phyloP scores from a whole-genome alignment of 495 filamentous ascomycete species.

The Daldinia loculata region DNA sequence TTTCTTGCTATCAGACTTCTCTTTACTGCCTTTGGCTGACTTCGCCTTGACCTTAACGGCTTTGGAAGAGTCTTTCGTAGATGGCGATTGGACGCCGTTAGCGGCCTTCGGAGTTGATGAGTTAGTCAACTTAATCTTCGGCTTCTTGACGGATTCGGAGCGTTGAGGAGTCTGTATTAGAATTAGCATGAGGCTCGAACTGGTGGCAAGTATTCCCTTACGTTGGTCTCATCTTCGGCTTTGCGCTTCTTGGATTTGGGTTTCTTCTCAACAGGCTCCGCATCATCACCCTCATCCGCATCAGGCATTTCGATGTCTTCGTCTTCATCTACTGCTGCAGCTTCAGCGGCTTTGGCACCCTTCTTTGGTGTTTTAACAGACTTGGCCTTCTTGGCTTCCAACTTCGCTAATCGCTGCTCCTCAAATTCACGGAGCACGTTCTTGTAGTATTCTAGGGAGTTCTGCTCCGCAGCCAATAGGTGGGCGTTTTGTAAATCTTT shows the following conservation, averaged over 20 bases:
- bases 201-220: slow-evolving; percentile 48
- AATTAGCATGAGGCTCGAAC: slow-evolving; percentile 30
- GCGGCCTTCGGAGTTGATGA: slow-evolving; percentile 61
- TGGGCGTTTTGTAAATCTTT: slow-evolving; percentile 80
- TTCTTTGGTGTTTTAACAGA: slow-evolving; percentile 71
- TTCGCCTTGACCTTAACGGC: slow-evolving; percentile 61
- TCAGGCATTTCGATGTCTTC: slow-evolving; percentile 84
- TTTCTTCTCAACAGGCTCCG: slow-evolving; percentile 64
- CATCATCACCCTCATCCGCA: slow-evolving; percentile 56
- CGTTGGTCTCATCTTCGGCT: slow-evolving; percentile 72
- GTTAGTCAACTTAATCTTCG: slow-evolving; percentile 68
- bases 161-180: slow-evolving; percentile 69
- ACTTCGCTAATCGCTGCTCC: slow-evolving; percentile 66
- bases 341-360: slow-evolving; percentile 66
- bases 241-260: slow-evolving; percentile 73
- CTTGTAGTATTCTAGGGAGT: slow-evolving; percentile 81
- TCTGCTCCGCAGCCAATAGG: slow-evolving; percentile 72
- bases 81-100: slow-evolving; percentile 58
- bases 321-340: slow-evolving; percentile 52
- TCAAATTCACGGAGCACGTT: slow-evolving; percentile 72
- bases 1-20: slow-evolving; percentile 69
- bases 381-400: slow-evolving; percentile 66
- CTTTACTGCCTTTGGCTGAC: slow-evolving; percentile 72
- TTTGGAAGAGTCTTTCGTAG: slow-evolving; percentile 51
- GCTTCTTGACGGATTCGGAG: slow-evolving; percentile 72